Evolutionary conservation across 768 basidiomycete species (phyloP), one percentile per base, ranked within the genome.

Genomic region (Punctularia strigosozonata): DNA sequence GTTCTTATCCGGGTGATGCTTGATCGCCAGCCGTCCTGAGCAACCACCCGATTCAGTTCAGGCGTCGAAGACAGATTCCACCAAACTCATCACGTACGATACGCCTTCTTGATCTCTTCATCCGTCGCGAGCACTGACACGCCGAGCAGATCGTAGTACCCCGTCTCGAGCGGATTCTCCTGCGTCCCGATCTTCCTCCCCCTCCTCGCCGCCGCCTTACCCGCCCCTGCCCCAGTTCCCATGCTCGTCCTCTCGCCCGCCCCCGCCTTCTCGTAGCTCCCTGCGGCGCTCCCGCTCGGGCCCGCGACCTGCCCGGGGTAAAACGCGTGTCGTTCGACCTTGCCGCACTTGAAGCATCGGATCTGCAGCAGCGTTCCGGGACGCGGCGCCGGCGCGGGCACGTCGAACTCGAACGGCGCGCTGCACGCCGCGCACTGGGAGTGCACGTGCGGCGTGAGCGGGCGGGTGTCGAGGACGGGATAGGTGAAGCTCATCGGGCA

Each of bases 1-100:
- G 53, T 92, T 90, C 68, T 91, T 91, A 70, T 91, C 88, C 0
- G 88, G 88, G 55, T 90, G 88, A 50, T 81, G 77, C 57, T 89
- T 89, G 60, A 94, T 90, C 2, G 89, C 89, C 37, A 88, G 67
- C 5, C 81, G 74, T 31, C 84, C 81, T 86, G 42, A 24, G 24
- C 19, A 23, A 17, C 28, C 12, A 35, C 20, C 6, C 6, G 15
- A 14, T 23, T 3, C 1, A n/a, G 40, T 21, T 6, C 6, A 15
- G 25, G 14, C 10, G 21, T 15, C 8, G 21, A 33, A 21, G 21
- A 4, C 12, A 2, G 19, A 5, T 5, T n/a, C 36, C n/a, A 28
- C 10, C 15, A 8, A 17, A 25, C n/a, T 31, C 3, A 40, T 5
- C 41, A 64, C 73, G 44, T 51, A 80, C 90, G 76, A 60, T 94